Base-by-base conservation (phyloP, 1,284 basidiomycete species). In the Coniferiporia sulphurascens region DNA sequence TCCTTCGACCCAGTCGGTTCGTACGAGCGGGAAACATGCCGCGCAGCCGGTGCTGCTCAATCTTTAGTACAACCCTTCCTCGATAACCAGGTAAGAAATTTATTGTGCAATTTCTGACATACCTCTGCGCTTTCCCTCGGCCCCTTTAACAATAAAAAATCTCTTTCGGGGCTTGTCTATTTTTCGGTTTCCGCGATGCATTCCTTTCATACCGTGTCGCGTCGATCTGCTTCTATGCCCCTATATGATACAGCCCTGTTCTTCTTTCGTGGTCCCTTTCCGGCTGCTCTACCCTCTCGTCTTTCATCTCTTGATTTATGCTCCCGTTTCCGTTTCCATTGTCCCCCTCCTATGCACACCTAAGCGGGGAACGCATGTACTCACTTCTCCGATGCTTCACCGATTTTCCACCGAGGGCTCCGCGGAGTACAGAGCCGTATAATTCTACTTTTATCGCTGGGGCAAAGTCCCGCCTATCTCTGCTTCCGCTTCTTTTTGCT, bases 1-100 rank as follows among this genome's bases (percentile, higher is more conserved):
- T 96, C 93, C 22, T 98, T 96, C 73, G 95, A 98, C 74, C 94
- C 94, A 38, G 93, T 97, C 36, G 95, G 95, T 48, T 93, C 90
- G 55, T 98, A 97, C 73, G 94, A 97, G 74, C 89, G 95, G 63
- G 93, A 96, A 76, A 85, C 91, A 46, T 97, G 95, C 76, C 87
- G 95, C 65, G 93, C 93, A 41, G 93, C 94, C 51, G 95, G 95
- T 61, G 91, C 94, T 9, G 95, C 94, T 22, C 89, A 93, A 71
- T 83, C 86, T 51, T 82, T 98, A 43, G 85, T 98, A 13, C 95
- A 98, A 71, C 95, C 95, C 3, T 96, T 97, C 84, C 78, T 98
- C 69, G 95, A 98, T 74, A 97, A 95, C 74, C 94, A 96, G 83
- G 93, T 89, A 51, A 56, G 74, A 70, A 75, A 12, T 15, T 41